Base-by-base conservation (phyloP, 192 early-diverging fungal genomes). In the Umbelopsis vinacea region DNA sequence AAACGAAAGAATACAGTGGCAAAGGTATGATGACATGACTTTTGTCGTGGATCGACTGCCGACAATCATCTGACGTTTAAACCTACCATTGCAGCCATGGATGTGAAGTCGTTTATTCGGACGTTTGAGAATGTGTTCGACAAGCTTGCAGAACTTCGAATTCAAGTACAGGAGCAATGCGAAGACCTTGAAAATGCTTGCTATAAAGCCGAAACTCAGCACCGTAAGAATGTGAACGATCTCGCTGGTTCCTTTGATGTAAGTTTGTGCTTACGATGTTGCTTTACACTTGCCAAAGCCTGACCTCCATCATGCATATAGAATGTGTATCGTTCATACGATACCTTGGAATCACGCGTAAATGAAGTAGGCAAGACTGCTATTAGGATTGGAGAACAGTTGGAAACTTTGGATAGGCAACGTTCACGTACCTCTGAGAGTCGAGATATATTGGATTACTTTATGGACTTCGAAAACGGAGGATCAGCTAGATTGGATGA, bases 321-420 rank as follows among this genome's bases (percentile, higher is more conserved):
- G 93, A 89, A 94, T 53, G 94, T 98, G 5, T 91, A 95, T 81
- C 84, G 82, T 48, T 92, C 93, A 45, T 95, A 96, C 79, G 95
- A 97, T 74, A 84, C 84, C 40, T 83, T 99, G 50, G 96, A 99
- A 79, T 84, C 84, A 29, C 88, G 95, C 63, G 91, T 98, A 45
- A 90, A 90, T 67, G 92, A 97, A 78, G 95, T 99, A 10, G 93
- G 96, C 76, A 96, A 93, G 73, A 97, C 96, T 23, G 95, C 96
- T n/a, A 92, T 98, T 48, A 87, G 94, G 60, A 96, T 99, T 73
- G 93, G 97, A 68, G 97, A 99, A 77, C 96, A 99, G 82, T 86
- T 99, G 46, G 97, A 99, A 75, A 96, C 92, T 0, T 93, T 97
- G 48, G 95, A 97, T 76, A 95, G 92, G 72, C 96, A 99, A 68